These are phyloP conservation scores for Rusavskia elegans DNA, from an alignment of 495 filamentous ascomycete species.

Conservation along the genomic window DNA sequence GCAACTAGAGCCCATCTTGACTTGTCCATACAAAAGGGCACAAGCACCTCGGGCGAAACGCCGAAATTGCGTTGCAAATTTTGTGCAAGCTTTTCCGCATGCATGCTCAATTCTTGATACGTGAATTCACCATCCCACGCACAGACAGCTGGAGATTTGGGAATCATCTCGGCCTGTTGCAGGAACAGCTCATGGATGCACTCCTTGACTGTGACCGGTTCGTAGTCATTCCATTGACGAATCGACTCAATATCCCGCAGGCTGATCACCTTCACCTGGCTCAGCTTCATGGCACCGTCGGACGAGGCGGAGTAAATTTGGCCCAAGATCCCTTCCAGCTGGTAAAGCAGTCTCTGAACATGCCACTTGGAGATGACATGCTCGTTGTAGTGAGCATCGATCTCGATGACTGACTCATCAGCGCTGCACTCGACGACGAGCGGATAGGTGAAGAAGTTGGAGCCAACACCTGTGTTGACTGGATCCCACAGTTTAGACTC, in stretches of 20 bases:
- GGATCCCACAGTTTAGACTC: constrained; percentile 7
- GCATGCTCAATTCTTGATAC: constrained; percentile 27
- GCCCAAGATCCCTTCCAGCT: constrained; percentile 23
- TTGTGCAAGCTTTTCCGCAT: constrained; percentile 20
- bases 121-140: constrained; percentile 36
- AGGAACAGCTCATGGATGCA: constrained; percentile 10
- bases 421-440: constrained; percentile 31
- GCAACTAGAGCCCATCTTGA: constrained; percentile 25
- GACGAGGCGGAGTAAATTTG: constrained; percentile 14
- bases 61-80: constrained; percentile 20
- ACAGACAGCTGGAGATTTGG: constrained; percentile 14
- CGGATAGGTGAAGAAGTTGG: constrained; percentile 34
- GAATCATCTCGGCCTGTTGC: constrained; percentile 1
- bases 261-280: constrained; percentile 25
- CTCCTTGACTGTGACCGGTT: constrained; percentile 18
- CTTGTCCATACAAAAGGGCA: constrained; percentile 32
- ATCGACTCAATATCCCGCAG: constrained; percentile 23
- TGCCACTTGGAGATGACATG: constrained; percentile 21
- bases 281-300: constrained; percentile 11
- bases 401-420: constrained; percentile 14
- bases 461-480: constrained; percentile 8
- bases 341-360: constrained; percentile 27
- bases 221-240: constrained; percentile 23
- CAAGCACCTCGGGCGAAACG: constrained; percentile 13
- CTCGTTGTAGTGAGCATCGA: constrained; percentile 40